Evolutionary conservation across 1,284 basidiomycete species (phyloP).

Genomic region (Rhodotorula sp.): DNA sequence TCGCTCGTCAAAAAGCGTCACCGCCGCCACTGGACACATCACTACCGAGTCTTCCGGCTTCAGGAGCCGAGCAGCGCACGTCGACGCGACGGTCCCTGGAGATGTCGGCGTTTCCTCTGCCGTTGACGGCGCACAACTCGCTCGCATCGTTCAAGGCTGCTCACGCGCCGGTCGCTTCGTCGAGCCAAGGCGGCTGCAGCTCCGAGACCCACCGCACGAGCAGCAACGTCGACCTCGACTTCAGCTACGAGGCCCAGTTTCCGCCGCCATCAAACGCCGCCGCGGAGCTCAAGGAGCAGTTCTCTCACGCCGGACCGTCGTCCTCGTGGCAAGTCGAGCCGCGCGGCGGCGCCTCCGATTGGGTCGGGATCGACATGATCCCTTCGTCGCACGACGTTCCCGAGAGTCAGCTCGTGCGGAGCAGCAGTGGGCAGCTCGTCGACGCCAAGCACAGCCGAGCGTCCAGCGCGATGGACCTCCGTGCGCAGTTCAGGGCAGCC

Average conservation of each 20-base stretch:
- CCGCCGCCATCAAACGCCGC: too few species aligned
- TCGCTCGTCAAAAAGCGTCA: too few species aligned
- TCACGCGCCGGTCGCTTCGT: slow-evolving; percentile 1
- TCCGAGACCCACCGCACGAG: slow-evolving; percentile 26
- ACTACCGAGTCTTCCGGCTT: too few species aligned
- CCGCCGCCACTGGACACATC: too few species aligned
- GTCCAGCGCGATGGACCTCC: slow-evolving; percentile 33
- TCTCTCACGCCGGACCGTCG: neutral
- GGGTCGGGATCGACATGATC: slow-evolving; percentile 31
- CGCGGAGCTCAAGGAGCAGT: neutral
- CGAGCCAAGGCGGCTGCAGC: slow-evolving; percentile 6
- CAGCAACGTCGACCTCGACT: slow-evolving; percentile 39
- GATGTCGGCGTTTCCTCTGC: slow-evolving; percentile 1
- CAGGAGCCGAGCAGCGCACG: too few species aligned
- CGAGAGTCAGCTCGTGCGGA: slow-evolving; percentile 25
- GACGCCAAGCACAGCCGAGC: slow-evolving; percentile 20
- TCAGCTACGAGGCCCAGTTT: slow-evolving; percentile 22
- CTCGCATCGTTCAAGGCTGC: slow-evolving; percentile 26
- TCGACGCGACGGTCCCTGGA: neutral
- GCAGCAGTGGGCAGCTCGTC: slow-evolving; percentile 25
- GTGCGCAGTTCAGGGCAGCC: slow-evolving; percentile 30
- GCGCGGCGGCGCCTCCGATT: slow-evolving; percentile 1
- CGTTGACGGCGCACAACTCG: slow-evolving; percentile 28
- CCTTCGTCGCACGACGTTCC: slow-evolving; percentile 23
- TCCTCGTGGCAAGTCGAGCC: neutral